A percentile compares a stretch with the other conserved stretches of the same genome.
Evolutionary conservation across 2,329 filamentous ascomycete species (phyloP).

Genomic region (Trichothecium roseum): DNA sequence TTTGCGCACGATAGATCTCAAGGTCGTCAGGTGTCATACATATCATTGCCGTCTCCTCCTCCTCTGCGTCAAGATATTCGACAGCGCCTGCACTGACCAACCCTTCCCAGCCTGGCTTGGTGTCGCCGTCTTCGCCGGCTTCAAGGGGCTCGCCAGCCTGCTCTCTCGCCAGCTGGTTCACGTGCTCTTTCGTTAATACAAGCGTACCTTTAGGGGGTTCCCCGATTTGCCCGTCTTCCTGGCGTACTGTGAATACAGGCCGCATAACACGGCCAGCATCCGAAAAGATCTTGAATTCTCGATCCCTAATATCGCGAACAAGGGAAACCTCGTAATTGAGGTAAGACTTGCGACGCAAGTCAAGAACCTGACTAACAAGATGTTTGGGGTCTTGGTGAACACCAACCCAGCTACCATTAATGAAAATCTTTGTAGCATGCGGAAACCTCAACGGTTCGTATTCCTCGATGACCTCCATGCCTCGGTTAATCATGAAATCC

Average conservation of each 20-base stretch:
- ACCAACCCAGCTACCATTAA: slow-evolving; percentile 97
- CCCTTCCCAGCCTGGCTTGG: slow-evolving; percentile 79
- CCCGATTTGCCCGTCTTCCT: slow-evolving; percentile 63
- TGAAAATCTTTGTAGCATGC: slow-evolving; percentile 93
- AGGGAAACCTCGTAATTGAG: slow-evolving; percentile 90
- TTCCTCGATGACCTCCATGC: slow-evolving; percentile 95
- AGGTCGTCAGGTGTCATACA: slow-evolving; percentile 97
- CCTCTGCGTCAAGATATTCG: slow-evolving; percentile 94
- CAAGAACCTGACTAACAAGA: slow-evolving; percentile 68
- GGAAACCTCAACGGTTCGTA: slow-evolving; percentile 80
- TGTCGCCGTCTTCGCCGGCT: slow-evolving; percentile 29
- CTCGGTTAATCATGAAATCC: slow-evolving; percentile 89
- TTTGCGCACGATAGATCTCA: slow-evolving; percentile 62
- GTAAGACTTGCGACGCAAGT: slow-evolving; percentile 68
- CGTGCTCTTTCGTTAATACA: slow-evolving; percentile 72
- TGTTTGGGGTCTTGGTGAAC: slow-evolving; percentile 83
- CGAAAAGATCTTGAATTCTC: slow-evolving; percentile 97
- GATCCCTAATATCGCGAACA: slow-evolving; percentile 89
- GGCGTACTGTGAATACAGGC: slow-evolving; percentile 88
- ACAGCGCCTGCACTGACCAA: slow-evolving; percentile 77
- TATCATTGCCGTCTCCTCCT: slow-evolving; percentile 98
- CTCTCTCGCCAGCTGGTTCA: slow-evolving; percentile 63
- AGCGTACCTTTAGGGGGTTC: slow-evolving; percentile 54
- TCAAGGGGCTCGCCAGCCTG: slow-evolving; percentile 44
- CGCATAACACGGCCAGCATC: slow-evolving; percentile 93